A percentile compares a stretch with the other conserved stretches of the same genome.
Conservation (phyloP, 2,329 filamentous ascomycete species). For the Calonectria fujianensis region DNA sequence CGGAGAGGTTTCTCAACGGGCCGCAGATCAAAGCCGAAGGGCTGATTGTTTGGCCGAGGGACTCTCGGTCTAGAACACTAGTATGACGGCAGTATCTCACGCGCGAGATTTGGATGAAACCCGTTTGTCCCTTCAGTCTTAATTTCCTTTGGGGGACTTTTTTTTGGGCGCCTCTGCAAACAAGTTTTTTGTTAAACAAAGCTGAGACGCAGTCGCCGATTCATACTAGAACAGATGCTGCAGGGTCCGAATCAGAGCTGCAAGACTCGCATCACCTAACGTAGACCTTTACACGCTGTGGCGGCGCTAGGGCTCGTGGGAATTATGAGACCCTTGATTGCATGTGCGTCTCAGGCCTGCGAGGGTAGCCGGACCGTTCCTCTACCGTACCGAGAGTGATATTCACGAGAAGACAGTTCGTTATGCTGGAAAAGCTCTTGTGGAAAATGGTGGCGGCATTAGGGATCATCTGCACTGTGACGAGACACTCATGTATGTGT, state of each 20-base stretch:
- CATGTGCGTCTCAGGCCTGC: conserved; percentile 12
- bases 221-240: conserved; percentile 18
- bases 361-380: neutral
- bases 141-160: neutral
- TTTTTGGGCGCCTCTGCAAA: neutral
- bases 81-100: neutral
- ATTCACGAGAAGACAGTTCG: neutral
- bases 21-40: neutral
- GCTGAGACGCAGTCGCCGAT: neutral
- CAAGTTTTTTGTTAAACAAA: neutral
- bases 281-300: conserved; percentile 2
- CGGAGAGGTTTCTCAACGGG: neutral
- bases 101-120: neutral
- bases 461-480: conserved; percentile 31
- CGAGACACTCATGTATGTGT: neutral
- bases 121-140: neutral
- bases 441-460: neutral
- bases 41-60: neutral
- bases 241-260: conserved; percentile 19
- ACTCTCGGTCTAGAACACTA: neutral
- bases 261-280: conserved; percentile 7
- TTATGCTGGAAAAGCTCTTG: neutral
- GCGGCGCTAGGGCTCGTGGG: conserved; percentile 11
- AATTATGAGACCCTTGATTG: conserved; percentile 4
- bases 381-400: neutral